Evolutionary conservation across 495 filamentous ascomycete genomes (phyloP).

Genomic region (Xylaria telfairii): DNA sequence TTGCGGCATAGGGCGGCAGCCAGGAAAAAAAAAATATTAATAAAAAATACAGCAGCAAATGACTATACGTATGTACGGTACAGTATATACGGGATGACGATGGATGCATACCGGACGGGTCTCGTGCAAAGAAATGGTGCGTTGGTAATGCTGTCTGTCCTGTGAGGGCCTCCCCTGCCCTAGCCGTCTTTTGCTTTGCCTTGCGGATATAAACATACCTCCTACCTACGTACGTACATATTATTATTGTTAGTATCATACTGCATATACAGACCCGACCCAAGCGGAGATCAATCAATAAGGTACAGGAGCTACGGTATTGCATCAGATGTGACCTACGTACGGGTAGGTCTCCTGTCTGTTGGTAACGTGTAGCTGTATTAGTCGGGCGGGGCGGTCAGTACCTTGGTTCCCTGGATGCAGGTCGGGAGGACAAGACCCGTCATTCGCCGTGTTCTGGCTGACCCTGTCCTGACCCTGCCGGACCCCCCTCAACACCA

Average conservation of each 20-base stretch:
- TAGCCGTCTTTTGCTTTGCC: background rate
- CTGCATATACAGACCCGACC: background rate
- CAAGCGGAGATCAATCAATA: conserved; percentile 1
- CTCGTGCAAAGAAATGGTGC: background rate
- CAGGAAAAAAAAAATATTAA: background rate
- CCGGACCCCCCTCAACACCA: too few species aligned
- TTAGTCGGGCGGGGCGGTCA: conserved; percentile 13
- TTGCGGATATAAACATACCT: background rate
- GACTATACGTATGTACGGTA: too few species aligned
- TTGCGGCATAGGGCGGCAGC: conserved; percentile 4
- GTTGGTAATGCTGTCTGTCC: too few species aligned
- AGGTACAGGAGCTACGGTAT: background rate
- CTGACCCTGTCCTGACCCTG: background rate
- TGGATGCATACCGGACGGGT: background rate
- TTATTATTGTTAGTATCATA: too few species aligned
- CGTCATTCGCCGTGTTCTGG: background rate
- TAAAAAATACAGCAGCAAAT: background rate
- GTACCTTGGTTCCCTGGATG: background rate
- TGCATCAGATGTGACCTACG: conserved; percentile 5
- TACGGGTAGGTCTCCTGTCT: conserved; percentile 1
- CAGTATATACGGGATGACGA: background rate
- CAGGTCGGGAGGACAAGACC: conserved; percentile 3
- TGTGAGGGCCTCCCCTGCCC: background rate
- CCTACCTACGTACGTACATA: background rate
- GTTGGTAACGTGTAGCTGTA: conserved; percentile 4